Percentiles rank a stretch among this genome's conserved stretches.
Conservation (phyloP, 2,329 filamentous ascomycete genomes). For the Seiridium cupressi region DNA sequence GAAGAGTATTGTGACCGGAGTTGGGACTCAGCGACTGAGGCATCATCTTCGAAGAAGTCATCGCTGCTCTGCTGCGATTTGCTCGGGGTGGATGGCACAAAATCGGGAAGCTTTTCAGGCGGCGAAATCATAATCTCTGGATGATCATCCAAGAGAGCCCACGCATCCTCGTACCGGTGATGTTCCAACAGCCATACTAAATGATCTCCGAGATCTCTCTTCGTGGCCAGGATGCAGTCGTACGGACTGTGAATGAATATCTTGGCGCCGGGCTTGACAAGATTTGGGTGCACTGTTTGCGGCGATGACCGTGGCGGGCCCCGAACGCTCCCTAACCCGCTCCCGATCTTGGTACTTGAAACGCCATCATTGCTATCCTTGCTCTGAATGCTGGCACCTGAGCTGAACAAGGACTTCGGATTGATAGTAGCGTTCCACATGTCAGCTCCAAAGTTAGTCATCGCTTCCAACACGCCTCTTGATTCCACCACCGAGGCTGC, state of each 20-base stretch:
- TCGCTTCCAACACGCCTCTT: conserved; percentile 72
- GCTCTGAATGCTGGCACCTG: conserved; percentile 73
- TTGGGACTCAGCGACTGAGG: conserved; percentile 62
- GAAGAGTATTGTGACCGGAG: conserved; percentile 58
- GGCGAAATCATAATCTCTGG: conserved; percentile 64
- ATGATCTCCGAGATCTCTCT: conserved; percentile 82
- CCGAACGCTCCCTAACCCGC: conserved; percentile 33
- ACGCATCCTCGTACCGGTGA: conserved; percentile 78
- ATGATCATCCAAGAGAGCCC: conserved; percentile 85
- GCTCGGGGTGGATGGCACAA: conserved; percentile 38
- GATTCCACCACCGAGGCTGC: conserved; percentile 63
- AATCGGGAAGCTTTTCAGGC: conserved; percentile 37
- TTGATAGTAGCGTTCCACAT: conserved; percentile 92
- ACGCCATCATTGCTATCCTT: conserved; percentile 59
- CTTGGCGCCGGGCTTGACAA: conserved; percentile 58
- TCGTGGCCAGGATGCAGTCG: conserved; percentile 90
- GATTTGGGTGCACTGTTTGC: conserved; percentile 47
- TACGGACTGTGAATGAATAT: conserved; percentile 97
- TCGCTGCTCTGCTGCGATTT: conserved; percentile 41
- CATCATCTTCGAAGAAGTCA: conserved; percentile 74
- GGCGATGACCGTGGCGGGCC: conserved; percentile 20
- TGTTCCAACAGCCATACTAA: conserved; percentile 82
- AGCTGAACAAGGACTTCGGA: conserved; percentile 82
- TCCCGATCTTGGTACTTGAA: conserved; percentile 46
- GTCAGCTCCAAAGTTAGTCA: conserved; percentile 70